phyloP scores from a whole-genome alignment of 2,329 filamentous ascomycete genomes.

The Penicillium sp. region DNA sequence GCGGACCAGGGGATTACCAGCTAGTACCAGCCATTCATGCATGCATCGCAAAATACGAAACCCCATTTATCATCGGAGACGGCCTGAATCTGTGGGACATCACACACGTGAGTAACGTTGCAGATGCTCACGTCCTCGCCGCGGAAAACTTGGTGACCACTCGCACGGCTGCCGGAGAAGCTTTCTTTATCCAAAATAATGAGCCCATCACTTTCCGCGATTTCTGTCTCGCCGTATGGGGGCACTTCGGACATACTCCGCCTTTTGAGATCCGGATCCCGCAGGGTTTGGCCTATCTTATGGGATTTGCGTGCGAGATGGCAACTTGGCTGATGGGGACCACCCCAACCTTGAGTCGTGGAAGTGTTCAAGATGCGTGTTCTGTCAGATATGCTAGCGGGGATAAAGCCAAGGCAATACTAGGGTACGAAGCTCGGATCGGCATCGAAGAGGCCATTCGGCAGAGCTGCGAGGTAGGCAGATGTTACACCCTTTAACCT shows the following conservation, averaged over 20 bases:
- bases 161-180: conserved; percentile 41
- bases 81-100: conserved; percentile 44
- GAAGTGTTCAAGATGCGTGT: conserved; percentile 53
- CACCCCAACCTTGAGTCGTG: conserved; percentile 47
- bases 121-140: conserved; percentile 44
- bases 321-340: conserved; percentile 45
- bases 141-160: conserved; percentile 40
- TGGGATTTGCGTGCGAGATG: conserved; percentile 46
- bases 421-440: conserved; percentile 51
- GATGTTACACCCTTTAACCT: not conserved
- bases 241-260: conserved; percentile 48
- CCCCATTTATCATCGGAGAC: conserved; percentile 39
- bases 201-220: conserved; percentile 43
- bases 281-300: conserved; percentile 44
- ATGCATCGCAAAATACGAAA: conserved; percentile 42
- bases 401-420: conserved; percentile 47
- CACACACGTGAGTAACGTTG: conserved; percentile 42
- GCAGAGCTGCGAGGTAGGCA: conserved; percentile 45
- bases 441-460: conserved; percentile 49
- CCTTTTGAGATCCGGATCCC: conserved; percentile 48
- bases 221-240: conserved; percentile 44
- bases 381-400: conserved; percentile 51
- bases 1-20: conserved; percentile 42
- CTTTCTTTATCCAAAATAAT: conserved; percentile 46
- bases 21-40: conserved; percentile 42